Evolutionary conservation across 345 rosid genomes (phyloP).

Genomic region (Eucalyptus sideroxylon): DNA sequence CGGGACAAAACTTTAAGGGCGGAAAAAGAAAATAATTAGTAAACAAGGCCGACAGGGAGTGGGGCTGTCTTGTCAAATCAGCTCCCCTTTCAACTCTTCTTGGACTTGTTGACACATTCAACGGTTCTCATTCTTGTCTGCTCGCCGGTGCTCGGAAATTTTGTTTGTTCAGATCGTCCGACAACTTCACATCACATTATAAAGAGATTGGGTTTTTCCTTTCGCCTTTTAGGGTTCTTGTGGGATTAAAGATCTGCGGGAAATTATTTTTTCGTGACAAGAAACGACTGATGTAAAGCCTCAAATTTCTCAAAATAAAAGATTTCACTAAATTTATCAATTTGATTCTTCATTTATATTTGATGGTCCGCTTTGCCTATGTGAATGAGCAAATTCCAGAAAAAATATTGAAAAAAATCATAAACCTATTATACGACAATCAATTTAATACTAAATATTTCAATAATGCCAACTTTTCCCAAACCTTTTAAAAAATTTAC

Average conservation of each 20-base stretch:
- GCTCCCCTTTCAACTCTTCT: not conserved
- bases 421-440: rapidly evolving
- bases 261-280: not conserved
- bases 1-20: not conserved
- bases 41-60: not conserved
- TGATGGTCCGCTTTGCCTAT: not conserved
- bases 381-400: rapidly evolving
- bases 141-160: not conserved
- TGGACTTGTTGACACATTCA: not conserved
- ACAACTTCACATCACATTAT: not conserved
- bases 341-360: not conserved
- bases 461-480: rapidly evolving
- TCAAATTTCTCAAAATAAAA: not conserved
- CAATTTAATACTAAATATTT: rapidly evolving
- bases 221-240: not conserved
- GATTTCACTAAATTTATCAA: not conserved
- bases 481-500: rapidly evolving
- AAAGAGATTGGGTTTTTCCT: not conserved
- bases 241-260: not conserved
- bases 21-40: not conserved
- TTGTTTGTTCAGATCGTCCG: not conserved
- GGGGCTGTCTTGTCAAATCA: not conserved
- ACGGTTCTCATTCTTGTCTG: not conserved
- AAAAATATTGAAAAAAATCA: too few relatives aligned
- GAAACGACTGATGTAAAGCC: not conserved